Evolutionary conservation across 768 basidiomycete genomes (phyloP).

Genomic region (Exsudoporus frostii): DNA sequence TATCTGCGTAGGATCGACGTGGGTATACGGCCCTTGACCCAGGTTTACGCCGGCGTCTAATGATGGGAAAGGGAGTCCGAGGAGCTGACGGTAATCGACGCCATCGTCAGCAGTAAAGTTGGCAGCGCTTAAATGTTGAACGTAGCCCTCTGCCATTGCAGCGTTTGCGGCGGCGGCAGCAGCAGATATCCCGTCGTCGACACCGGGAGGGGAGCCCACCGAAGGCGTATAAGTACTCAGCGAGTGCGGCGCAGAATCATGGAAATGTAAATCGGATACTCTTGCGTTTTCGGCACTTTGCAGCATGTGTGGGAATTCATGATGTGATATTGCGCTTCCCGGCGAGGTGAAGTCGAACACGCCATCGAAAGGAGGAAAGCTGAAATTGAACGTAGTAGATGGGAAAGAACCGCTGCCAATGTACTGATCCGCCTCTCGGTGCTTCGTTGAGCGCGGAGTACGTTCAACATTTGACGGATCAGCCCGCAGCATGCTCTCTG

Average conservation of each 20-base stretch:
- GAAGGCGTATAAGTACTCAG: conserved; percentile 37
- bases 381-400: conserved; percentile 68
- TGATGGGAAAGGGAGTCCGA: conserved; percentile 61
- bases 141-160: conserved; percentile 73
- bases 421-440: conserved; percentile 40
- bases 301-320: conserved; percentile 35
- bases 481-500: conserved; percentile 74
- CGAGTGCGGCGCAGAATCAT: conserved; percentile 31
- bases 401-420: conserved; percentile 55
- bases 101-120: conserved; percentile 53
- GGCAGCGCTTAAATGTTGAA: conserved; percentile 53
- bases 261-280: conserved; percentile 30
- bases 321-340: conserved; percentile 34
- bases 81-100: conserved; percentile 60
- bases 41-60: conserved; percentile 42
- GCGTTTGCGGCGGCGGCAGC: conserved; percentile 62
- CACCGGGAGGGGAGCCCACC: conserved; percentile 28
- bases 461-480: conserved; percentile 63
- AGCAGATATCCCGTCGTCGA: conserved; percentile 56
- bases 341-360: conserved; percentile 51
- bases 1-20: conserved; percentile 93
- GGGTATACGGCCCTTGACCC: conserved; percentile 58
- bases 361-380: conserved; percentile 62
- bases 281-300: conserved; percentile 28
- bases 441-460: conserved; percentile 25